phyloP scores from a whole-genome alignment of 2,329 filamentous ascomycete genomes.

The Ceratocystis alfenasii region DNA sequence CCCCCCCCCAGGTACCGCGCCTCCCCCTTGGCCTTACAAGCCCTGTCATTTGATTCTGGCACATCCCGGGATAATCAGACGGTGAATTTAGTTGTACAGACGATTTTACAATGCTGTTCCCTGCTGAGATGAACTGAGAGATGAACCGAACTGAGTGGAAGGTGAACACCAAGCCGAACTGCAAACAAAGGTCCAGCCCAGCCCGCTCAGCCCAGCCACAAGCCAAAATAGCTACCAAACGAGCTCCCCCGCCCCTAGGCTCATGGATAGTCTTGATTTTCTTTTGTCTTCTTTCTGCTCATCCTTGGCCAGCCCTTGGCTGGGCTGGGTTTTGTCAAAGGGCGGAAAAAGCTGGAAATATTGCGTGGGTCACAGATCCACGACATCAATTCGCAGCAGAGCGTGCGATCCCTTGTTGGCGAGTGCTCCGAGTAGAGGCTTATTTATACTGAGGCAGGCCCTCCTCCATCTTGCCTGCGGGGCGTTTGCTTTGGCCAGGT shows the following conservation, averaged over 20 bases:
- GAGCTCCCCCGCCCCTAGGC: no score
- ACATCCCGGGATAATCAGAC: constrained; percentile 9
- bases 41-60: not conserved
- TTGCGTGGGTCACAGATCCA: constrained; percentile 2
- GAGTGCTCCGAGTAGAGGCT: not conserved
- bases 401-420: not conserved
- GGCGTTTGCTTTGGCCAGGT: not conserved
- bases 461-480: not conserved
- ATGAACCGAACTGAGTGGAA: not conserved
- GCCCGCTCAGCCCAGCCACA: not conserved
- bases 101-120: constrained; percentile 12
- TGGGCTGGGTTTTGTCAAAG: not conserved
- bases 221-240: no score
- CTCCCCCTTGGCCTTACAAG: not conserved
- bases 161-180: no score
- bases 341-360: constrained; percentile 9
- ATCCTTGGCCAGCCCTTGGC: not conserved
- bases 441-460: not conserved
- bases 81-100: constrained; percentile 11
- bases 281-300: not conserved
- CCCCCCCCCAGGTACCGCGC: not conserved
- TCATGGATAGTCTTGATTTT: not conserved
- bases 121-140: not conserved
- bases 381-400: not conserved
- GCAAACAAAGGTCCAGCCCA: not conserved